Conservation (phyloP, 768 basidiomycete species). For the Trametes elegans region DNA sequence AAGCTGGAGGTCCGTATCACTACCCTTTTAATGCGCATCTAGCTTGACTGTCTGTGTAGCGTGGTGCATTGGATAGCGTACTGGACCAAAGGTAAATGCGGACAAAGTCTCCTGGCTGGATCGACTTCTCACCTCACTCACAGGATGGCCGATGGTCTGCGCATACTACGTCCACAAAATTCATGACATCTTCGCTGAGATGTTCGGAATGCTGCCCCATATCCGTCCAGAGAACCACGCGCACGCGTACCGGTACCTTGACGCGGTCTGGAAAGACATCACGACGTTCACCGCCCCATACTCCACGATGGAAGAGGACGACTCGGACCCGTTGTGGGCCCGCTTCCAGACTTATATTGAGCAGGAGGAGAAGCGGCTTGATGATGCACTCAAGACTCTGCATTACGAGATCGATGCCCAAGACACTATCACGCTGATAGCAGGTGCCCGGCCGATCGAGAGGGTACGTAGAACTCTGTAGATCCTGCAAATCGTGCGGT, state of each 20-base stretch:
- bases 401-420: constrained; percentile 32
- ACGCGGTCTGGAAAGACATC: not conserved
- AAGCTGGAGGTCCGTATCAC: constrained; percentile 30
- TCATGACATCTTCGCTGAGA: not conserved
- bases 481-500: not conserved
- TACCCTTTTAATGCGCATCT: not conserved
- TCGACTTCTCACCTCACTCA: not conserved
- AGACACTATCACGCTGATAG: constrained; percentile 29
- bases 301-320: not conserved
- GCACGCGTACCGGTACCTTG: not conserved
- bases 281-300: not conserved
- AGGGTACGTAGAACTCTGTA: constrained; percentile 19
- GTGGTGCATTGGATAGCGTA: constrained; percentile 30
- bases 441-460: constrained; percentile 35
- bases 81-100: not conserved
- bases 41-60: constrained; percentile 7
- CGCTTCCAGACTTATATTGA: constrained; percentile 28
- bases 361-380: constrained; percentile 27
- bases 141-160: not conserved
- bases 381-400: constrained; percentile 28
- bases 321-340: constrained; percentile 20
- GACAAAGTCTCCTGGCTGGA: constrained; percentile 27
- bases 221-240: not conserved
- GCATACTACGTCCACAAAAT: not conserved
- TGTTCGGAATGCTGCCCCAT: not conserved